Conservation (phyloP, 2,329 filamentous ascomycete genomes). For the Aphanocladium album region DNA sequence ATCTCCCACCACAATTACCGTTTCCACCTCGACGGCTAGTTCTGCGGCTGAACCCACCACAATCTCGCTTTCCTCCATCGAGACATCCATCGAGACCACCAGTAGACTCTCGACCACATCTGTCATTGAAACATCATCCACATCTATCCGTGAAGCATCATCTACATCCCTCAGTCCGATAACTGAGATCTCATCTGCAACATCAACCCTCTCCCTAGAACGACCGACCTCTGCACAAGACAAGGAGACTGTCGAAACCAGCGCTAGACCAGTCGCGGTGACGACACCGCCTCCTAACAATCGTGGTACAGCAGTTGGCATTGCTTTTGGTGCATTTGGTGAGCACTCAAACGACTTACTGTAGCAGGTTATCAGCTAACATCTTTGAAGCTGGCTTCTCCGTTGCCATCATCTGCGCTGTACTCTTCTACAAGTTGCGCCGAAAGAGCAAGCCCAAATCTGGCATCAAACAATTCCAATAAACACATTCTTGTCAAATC, state of each 20-base stretch:
- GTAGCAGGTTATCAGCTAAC: not conserved
- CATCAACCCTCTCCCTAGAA: not conserved
- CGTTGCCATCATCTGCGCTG: not conserved
- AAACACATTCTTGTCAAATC: not conserved
- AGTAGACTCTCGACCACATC: too few relatives aligned
- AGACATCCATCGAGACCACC: not conserved
- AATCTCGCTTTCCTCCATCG: not conserved
- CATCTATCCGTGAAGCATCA: not conserved
- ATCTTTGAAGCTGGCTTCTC: not conserved
- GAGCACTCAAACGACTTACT: not conserved
- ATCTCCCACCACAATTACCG: not conserved
- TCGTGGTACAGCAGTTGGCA: not conserved
- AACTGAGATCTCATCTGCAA: not conserved
- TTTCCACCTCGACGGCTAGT: not conserved
- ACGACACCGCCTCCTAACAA: not conserved
- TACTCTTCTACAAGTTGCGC: not conserved
- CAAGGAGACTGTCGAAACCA: not conserved
- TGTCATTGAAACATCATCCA: not conserved
- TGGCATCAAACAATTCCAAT: constrained; percentile 1
- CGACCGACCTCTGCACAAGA: not conserved
- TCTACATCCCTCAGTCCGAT: not conserved
- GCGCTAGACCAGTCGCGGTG: not conserved
- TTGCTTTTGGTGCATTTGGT: not conserved
- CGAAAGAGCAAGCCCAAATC: not conserved
- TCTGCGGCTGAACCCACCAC: not conserved